A percentile compares a stretch with the other conserved stretches of the same genome.
These are phyloP conservation scores for Scheffersomyces stambukii DNA, from an alignment of 1,139 yeast genomes.

Conservation along the genomic window DNA sequence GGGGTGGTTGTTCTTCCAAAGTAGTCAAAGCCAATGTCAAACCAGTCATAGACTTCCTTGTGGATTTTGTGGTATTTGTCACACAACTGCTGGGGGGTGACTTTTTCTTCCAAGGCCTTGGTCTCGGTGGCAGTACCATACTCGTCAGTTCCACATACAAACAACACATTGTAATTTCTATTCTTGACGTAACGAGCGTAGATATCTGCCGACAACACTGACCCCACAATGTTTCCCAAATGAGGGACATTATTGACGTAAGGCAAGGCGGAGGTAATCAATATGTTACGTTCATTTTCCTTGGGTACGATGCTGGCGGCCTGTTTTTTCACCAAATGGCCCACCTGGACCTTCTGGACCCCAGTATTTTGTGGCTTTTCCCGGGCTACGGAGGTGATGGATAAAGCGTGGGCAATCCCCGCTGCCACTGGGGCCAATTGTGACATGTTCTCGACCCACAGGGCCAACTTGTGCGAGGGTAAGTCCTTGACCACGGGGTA, in stretches of 20 bases:
- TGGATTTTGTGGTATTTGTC: constrained; percentile 86
- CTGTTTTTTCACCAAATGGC: constrained; percentile 34
- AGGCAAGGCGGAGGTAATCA: constrained; percentile 94
- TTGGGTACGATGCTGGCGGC: constrained; percentile 48
- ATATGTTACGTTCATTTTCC: constrained; percentile 67
- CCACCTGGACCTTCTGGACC: constrained; percentile 40
- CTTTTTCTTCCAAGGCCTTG: constrained; percentile 90
- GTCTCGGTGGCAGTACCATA: constrained; percentile 99
- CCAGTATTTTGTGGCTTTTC: constrained; percentile 56
- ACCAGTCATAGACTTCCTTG: constrained; percentile 92
- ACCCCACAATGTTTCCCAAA: constrained; percentile 93
- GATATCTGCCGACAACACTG: constrained; percentile 92
- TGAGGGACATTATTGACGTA: constrained; percentile 98
- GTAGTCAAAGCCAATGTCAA: constrained; percentile 87
- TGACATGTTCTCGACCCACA: constrained; percentile 47
- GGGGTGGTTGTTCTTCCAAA: constrained; percentile 96
- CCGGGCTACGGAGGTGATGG: constrained; percentile 42
- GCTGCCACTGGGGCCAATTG: constrained; percentile 29
- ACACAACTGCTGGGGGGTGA: constrained; percentile 83
- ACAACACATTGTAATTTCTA: constrained; percentile 83
- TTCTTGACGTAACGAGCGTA: constrained; percentile 87
- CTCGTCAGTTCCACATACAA: constrained; percentile 95
- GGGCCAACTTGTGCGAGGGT: constrained; percentile 13
- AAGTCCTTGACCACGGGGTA: constrained; percentile 29
- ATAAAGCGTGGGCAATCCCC: constrained; percentile 35